Evolutionary conservation across 441 rosid species (phyloP), one percentile per base, ranked within the genome.

Genomic region (Populus hybrid): DNA sequence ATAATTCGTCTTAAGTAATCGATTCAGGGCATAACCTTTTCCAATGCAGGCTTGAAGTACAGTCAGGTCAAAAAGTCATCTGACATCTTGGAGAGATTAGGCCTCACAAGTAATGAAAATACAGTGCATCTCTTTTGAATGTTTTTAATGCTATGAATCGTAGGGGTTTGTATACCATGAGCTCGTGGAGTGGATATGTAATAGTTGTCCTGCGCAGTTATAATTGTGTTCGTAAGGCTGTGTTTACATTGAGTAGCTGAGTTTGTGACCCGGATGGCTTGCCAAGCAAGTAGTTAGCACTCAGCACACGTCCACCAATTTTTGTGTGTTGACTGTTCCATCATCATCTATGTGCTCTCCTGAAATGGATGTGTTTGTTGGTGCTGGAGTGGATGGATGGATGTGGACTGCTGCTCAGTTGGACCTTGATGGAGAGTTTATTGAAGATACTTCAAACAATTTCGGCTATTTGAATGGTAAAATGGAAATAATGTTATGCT

Each of bases 1-100:
- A 84, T 67, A 38, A 65, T 63, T 74, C 76, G 28, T 83, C 81
- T 34, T 87, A 74, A 81, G 67, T 24, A 50, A 46, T 69, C 32
- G 32, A 10, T 28, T 26, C 16, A 38, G 34, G 20, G 69, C 26
- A 59, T 59, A n/a, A 67, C 20, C 57, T 23, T 50, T 69, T 34
- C 6, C 11, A 18, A 66, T 79, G 16, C 42, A 38, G 36, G 53
- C 46, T 14, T 46, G 75, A 46, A 35, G 14, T 32, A 36, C 12
- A 36, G 23, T 70, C 40, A 75, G 34, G 63, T n/a, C 61, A 53
- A 53, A 64, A 50, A 50, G 30, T 67, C 57, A 34, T 67, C 10
- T 61, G 30, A 5, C 59, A 59, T 75, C 65, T 64, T 3, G 36
- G 65, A 46, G 30, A 8, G n/a, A 75, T 36, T 11, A 23, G 10